Conservation (phyloP, 169 alveolate genomes). For the Plasmodium gonderi region DNA sequence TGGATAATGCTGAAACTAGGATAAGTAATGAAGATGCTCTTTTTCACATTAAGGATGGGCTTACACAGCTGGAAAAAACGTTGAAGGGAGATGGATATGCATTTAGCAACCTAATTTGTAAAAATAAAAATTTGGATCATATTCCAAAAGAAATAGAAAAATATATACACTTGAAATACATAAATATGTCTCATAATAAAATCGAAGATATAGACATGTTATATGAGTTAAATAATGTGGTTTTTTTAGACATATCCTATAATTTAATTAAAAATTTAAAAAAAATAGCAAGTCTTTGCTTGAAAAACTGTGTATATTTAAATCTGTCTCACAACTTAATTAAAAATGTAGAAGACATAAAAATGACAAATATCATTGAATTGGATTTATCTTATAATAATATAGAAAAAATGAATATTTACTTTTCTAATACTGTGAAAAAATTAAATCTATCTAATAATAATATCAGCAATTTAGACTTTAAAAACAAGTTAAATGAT, state of each 20-base stretch:
- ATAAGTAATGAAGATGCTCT: background rate
- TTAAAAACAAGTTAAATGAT: constrained; percentile 37
- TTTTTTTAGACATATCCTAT: constrained; percentile 49
- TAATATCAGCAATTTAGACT: constrained; percentile 17
- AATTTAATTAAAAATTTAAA: constrained; percentile 18
- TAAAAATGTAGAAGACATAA: constrained; percentile 25
- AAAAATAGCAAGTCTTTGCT: background rate
- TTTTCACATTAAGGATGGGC: constrained; percentile 28
- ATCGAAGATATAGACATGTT: constrained; percentile 14
- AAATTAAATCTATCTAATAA: constrained; percentile 44
- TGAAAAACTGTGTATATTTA: constrained; percentile 42
- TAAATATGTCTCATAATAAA: constrained; percentile 62
- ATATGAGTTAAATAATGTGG: background rate
- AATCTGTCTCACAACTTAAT: constrained; percentile 45
- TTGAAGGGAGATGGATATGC: constrained; percentile 61
- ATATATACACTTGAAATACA: constrained; percentile 44
- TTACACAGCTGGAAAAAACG: constrained; percentile 33
- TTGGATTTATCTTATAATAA: constrained; percentile 35
- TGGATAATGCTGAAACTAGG: background rate
- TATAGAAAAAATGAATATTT: constrained; percentile 13
- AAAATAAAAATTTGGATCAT: constrained; percentile 4
- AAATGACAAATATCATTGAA: constrained; percentile 13
- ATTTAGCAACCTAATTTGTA: constrained; percentile 38
- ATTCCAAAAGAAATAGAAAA: constrained; percentile 36
- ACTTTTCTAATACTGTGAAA: constrained; percentile 5